Conservation (phyloP, 78 protist species). For the Dictyostelium brefeldianum region DNA sequence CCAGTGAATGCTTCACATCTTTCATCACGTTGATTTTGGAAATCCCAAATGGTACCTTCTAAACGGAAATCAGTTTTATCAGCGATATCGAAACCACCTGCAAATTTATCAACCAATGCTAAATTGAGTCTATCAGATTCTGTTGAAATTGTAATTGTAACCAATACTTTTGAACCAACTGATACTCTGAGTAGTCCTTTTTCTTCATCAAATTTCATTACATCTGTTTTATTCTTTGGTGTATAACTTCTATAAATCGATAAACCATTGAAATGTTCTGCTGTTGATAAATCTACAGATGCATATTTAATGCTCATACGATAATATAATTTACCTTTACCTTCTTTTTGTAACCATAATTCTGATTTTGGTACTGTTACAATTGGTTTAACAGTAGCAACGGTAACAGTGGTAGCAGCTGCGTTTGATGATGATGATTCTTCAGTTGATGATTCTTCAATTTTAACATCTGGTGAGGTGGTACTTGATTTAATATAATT, state of each 20-base stretch:
- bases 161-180: constrained; percentile 30
- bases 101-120: constrained; percentile 46
- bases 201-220: background rate
- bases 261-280: constrained; percentile 42
- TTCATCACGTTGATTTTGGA: constrained; percentile 56
- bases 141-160: constrained; percentile 28
- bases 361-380: constrained; percentile 31
- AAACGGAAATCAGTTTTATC: constrained; percentile 42
- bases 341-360: constrained; percentile 77
- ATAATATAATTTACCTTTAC: constrained; percentile 71
- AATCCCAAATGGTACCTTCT: constrained; percentile 45
- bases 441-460: background rate
- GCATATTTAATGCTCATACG: constrained; percentile 63
- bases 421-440: background rate
- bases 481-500: background rate
- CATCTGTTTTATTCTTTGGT: constrained; percentile 29
- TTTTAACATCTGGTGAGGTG: too few species aligned
- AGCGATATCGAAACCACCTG: constrained; percentile 52
- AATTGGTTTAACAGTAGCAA: background rate
- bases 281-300: constrained; percentile 8
- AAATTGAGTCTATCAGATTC: constrained; percentile 25
- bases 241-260: constrained; percentile 5
- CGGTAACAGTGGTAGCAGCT: background rate
- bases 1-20: constrained; percentile 51
- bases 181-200: background rate